Base-by-base conservation (phyloP, 148 eudicot species). In the Silene uniflora region DNA sequence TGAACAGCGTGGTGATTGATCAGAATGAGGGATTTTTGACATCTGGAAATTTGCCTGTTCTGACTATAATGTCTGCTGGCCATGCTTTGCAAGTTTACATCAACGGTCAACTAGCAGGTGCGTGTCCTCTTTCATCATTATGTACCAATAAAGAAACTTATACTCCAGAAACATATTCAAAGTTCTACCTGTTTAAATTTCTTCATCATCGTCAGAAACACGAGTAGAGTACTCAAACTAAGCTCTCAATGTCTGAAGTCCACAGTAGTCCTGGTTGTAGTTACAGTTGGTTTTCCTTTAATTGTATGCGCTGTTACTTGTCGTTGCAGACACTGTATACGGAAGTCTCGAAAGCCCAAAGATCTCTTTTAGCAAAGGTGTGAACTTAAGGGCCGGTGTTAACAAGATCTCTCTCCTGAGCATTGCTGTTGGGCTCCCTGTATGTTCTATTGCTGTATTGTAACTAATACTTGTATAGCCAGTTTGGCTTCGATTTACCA, bases 391-490 rank as follows among this genome's bases (percentile, higher is more conserved):
- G 84, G 87, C 93, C 56, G 98, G 98, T 67, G 78, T 90, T 27
- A 95, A 95, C 90, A 87, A 77, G 82, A 90, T 95, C 56, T 81
- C 97, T 49, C 84, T 95, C 56, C 87, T 95, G n/a, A 95, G 98
- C 82, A 86, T 92, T 77, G 90, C 98, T 70, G 96, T 95, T 84
- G 98, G 98, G 56, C 93, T 95, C 59, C 98, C 98, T 87, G 98
- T 95, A 75, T 39, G 93, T 73, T 49, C 78, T 69, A 69, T 77
- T 56, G 67, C 60, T n/a, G n/a, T n/a, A n/a, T n/a, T n/a, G n/a
- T n/a, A n/a, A n/a, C n/a, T n/a, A n/a, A n/a, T n/a, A n/a, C n/a
- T n/a, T n/a, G n/a, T n/a, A n/a, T n/a, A n/a, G n/a, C n/a, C n/a
- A n/a, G n/a, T n/a, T n/a, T n/a, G n/a, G n/a, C n/a, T n/a, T n/a